A percentile compares a stretch with the other conserved stretches of the same genome.
Conservation (phyloP, 441 rosid species). For the Populus hybrid region DNA sequence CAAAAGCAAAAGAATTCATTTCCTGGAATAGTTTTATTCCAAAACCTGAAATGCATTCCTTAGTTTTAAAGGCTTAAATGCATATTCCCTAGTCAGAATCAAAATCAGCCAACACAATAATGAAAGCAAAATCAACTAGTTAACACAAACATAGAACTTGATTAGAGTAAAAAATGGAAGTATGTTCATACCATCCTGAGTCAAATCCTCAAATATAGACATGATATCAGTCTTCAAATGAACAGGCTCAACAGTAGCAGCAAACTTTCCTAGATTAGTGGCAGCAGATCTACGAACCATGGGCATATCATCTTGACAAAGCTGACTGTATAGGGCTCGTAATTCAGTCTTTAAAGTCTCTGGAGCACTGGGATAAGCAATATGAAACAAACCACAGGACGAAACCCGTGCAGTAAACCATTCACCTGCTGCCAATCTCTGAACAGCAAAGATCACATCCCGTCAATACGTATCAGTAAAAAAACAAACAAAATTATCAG, state of each 20-base stretch:
- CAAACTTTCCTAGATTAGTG: conserved; percentile 87
- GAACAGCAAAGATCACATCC: conserved; percentile 10
- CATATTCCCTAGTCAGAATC: background rate
- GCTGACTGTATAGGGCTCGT: conserved; percentile 59
- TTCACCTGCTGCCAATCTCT: conserved; percentile 90
- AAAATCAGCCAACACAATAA: background rate
- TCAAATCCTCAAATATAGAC: conserved; percentile 82
- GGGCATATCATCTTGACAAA: conserved; percentile 99
- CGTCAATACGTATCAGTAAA: background rate
- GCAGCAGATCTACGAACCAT: conserved; percentile 99
- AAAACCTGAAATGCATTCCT: background rate
- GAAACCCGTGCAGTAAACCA: conserved; percentile 99
- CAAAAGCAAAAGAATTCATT: background rate
- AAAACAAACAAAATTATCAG: background rate
- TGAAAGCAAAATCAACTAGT: background rate
- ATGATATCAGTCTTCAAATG: conserved; percentile 77
- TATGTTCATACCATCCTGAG: conserved; percentile 71
- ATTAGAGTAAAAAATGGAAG: background rate
- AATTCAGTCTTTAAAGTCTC: conserved; percentile 73
- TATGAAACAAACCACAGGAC: conserved; percentile 82
- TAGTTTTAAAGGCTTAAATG: background rate
- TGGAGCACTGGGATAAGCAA: conserved; percentile 79
- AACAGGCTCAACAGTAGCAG: conserved; percentile 80
- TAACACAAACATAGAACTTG: background rate
- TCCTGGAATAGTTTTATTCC: background rate